A percentile compares a stretch with the other conserved stretches of the same genome.
These are phyloP conservation scores for Ophiostoma sp. DNA, from an alignment of 2,329 filamentous ascomycete species.

Conservation along the genomic window DNA sequence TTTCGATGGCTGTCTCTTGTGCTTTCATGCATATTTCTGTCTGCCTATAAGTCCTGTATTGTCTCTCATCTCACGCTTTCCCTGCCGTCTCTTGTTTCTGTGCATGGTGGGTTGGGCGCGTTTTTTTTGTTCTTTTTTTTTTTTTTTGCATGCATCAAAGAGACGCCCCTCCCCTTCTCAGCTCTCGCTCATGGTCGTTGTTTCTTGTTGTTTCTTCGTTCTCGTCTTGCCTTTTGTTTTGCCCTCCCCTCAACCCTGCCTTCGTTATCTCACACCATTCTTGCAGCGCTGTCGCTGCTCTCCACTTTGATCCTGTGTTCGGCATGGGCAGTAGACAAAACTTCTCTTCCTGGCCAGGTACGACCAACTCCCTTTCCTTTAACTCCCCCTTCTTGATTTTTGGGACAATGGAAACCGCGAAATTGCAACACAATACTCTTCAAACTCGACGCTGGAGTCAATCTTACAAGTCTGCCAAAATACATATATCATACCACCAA, in stretches of 20 bases:
- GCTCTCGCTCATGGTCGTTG: neutral
- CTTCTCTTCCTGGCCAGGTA: constrained; percentile 27
- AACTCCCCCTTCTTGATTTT: neutral
- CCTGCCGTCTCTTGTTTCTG: constrained; percentile 1
- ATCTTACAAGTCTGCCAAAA: neutral
- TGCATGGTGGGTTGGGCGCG: neutral
- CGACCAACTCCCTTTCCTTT: constrained; percentile 18
- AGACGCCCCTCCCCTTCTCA: neutral
- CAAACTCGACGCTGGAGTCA: neutral
- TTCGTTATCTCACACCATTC: constrained; percentile 18
- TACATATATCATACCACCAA: neutral
- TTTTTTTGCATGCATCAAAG: constrained; percentile 4
- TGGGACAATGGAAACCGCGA: neutral
- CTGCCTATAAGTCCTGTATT: neutral
- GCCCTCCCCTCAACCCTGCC: neutral
- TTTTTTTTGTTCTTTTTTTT: neutral
- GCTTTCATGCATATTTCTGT: neutral
- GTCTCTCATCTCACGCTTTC: neutral
- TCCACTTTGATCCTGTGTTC: constrained; percentile 28
- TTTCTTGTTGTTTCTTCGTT: constrained; percentile 1
- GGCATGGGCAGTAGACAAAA: constrained; percentile 26
- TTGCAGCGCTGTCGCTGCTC: constrained; percentile 26
- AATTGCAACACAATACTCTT: neutral
- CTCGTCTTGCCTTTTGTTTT: neutral
- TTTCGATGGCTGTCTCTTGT: neutral